phyloP scores from a whole-genome alignment of 2,329 filamentous ascomycete species.

The Shiraia sp. region DNA sequence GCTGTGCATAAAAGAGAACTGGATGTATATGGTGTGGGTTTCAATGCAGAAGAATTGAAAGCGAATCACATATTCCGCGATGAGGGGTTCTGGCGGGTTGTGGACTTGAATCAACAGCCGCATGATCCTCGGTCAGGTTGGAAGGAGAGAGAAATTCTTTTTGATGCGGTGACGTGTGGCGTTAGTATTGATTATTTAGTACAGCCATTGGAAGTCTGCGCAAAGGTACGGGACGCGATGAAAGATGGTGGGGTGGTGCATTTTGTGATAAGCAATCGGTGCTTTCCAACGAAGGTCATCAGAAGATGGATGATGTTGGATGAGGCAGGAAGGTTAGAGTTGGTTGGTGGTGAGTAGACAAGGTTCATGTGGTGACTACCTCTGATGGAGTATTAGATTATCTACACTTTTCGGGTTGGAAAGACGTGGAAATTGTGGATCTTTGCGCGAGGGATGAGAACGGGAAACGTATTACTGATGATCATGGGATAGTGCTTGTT shows the following conservation, averaged over 20 bases:
- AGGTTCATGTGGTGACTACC: no score
- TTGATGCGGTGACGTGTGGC: conserved; percentile 56
- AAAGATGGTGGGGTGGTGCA: conserved; percentile 53
- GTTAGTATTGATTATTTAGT: conserved; percentile 58
- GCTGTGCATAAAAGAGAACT: conserved; percentile 38
- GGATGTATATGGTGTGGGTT: conserved; percentile 53
- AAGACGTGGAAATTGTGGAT: conserved; percentile 57
- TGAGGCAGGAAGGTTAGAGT: conserved; percentile 44
- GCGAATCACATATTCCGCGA: conserved; percentile 42
- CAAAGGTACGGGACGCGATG: conserved; percentile 46
- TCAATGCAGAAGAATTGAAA: conserved; percentile 53
- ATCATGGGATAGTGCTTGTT: conserved; percentile 20
- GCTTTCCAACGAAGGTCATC: conserved; percentile 59
- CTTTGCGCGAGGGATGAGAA: conserved; percentile 47
- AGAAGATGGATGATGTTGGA: conserved; percentile 51
- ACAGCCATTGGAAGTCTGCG: conserved; percentile 51
- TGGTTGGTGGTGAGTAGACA: background rate
- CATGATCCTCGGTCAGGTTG: conserved; percentile 31
- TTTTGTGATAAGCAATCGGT: conserved; percentile 56
- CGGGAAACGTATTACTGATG: conserved; percentile 24
- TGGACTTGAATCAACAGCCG: conserved; percentile 51
- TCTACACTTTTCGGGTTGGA: conserved; percentile 56
- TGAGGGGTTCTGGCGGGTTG: conserved; percentile 33
- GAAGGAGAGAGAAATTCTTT: conserved; percentile 8
- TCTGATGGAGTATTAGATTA: no score